Percentiles rank a stretch among this genome's conserved stretches.
Evolutionary conservation across 768 basidiomycete species (phyloP).

Genomic region (Lactifluus piperatus): DNA sequence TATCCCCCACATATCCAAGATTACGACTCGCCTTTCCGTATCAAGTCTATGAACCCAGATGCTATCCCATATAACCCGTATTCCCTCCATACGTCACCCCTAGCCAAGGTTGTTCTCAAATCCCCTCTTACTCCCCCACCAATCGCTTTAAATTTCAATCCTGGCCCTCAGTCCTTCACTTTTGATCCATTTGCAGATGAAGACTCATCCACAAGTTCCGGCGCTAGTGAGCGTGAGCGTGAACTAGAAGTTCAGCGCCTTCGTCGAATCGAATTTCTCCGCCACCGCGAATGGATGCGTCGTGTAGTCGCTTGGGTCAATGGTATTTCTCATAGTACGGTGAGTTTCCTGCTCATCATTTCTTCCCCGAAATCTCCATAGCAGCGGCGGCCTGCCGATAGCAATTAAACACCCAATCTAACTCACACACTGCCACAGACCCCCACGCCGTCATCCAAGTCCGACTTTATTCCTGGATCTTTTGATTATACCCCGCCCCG

Average conservation of each 20-base stretch:
- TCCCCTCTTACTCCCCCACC: background rate
- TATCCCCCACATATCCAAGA: conserved; percentile 4
- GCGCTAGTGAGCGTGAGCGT: conserved; percentile 5
- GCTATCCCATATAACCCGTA: conserved; percentile 3
- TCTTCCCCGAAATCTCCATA: too few relatives aligned
- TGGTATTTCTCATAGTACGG: conserved; percentile 11
- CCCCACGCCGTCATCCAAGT: conserved; percentile 1
- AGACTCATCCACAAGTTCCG: conserved; percentile 14
- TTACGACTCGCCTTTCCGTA: background rate
- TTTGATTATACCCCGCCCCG: conserved; percentile 8
- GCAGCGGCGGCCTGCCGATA: background rate
- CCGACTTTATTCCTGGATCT: background rate
- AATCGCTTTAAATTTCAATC: background rate
- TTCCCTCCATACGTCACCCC: background rate
- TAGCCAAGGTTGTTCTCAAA: background rate
- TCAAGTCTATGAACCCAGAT: conserved; percentile 6
- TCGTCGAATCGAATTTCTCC: conserved; percentile 18
- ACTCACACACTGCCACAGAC: too few relatives aligned
- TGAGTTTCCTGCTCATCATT: background rate
- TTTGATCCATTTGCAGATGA: conserved; percentile 21
- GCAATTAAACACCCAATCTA: background rate
- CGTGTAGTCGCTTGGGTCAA: conserved; percentile 21
- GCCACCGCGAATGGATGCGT: conserved; percentile 20
- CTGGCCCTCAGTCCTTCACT: conserved; percentile 10
- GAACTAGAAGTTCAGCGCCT: conserved; percentile 14